Evolutionary conservation across 108 stramenopile species (phyloP).

Genomic region (Cylindrotheca fusiformis): DNA sequence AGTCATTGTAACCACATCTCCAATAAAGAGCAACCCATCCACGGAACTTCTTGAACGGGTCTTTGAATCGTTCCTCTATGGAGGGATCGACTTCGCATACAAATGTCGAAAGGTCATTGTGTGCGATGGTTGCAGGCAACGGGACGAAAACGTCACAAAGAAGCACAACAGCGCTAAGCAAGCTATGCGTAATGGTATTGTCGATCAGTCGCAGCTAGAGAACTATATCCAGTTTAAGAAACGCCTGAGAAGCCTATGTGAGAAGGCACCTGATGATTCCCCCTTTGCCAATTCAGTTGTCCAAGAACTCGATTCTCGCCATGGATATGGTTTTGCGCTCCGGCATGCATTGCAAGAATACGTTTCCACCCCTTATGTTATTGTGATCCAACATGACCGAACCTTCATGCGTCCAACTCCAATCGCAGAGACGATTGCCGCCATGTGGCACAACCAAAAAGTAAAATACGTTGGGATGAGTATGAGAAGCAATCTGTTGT

Average conservation of each 20-base stretch:
- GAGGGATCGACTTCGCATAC: constrained; percentile 69
- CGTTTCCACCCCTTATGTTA: constrained; percentile 73
- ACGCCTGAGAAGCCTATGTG: constrained; percentile 44
- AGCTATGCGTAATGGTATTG: constrained; percentile 78
- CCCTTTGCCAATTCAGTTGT: constrained; percentile 57
- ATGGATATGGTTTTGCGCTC: constrained; percentile 87
- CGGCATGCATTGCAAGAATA: constrained; percentile 60
- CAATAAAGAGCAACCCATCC: constrained; percentile 81
- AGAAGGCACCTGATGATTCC: constrained; percentile 17
- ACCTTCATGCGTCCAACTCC: constrained; percentile 83
- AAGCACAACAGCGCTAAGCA: constrained; percentile 74
- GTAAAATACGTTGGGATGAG: constrained; percentile 78
- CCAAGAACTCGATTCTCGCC: constrained; percentile 64
- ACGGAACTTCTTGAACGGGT: constrained; percentile 73
- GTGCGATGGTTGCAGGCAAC: constrained; percentile 69
- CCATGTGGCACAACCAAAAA: constrained; percentile 57
- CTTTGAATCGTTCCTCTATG: constrained; percentile 62
- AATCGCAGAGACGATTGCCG: constrained; percentile 40
- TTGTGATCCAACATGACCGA: constrained; percentile 91
- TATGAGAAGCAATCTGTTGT: constrained; percentile 76
- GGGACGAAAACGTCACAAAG: constrained; percentile 36
- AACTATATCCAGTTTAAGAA: constrained; percentile 69
- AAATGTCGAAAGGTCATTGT: constrained; percentile 78
- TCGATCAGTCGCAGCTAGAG: constrained; percentile 52
- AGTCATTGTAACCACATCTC: constrained; percentile 80